Evolutionary conservation across 306 rosid genomes (phyloP), one percentile per base, ranked within the genome.

Genomic region (Trifolium pratense): DNA sequence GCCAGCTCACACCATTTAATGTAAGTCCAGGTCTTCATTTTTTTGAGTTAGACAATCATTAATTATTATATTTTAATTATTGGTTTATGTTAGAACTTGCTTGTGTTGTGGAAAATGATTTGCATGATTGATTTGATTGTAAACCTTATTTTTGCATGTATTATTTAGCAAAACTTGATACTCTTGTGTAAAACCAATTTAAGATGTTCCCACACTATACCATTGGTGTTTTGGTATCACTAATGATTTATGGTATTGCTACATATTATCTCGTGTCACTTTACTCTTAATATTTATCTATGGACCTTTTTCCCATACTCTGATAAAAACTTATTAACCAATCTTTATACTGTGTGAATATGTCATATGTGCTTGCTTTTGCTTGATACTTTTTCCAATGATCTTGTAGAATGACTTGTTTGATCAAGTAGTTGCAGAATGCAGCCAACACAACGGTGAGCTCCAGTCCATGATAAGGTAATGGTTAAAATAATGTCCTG

Each of bases 1-100:
- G 82, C 15, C 98, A 93, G 77, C 85, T 93, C 66, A 53, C 84
- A 2, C 87, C 81, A 14, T 93, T 82, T 89, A 90, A 85, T 82
- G 98, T 91, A 80, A 80, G 79, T 9, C 42, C 48, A 2, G 0
- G 9, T 45, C 70, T 66, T 65, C 78, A 4, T 31, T 40, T 73
- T 40, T 73, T 61, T 71, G 67, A 39, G 45, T 17, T 31, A 9
- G 34, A 34, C 46, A 31, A 12, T 68, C 16, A 15, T 21, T 21
- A 21, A 21, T 46, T n/a, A 12, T 76, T 68, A 29, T n/a, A 43
- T 34, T 51, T 36, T 34, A 17, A 13, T 23, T 66, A 39, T 43
- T 20, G 14, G 21, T 23, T 63, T 74, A 46, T 18, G 6, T 16
- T 62, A 17, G 60, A 56, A 56, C 29, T 17, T 49, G 20, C 57